Evolutionary conservation across 257 asterid genomes (phyloP).

Genomic region (Lavandula angustifolia): DNA sequence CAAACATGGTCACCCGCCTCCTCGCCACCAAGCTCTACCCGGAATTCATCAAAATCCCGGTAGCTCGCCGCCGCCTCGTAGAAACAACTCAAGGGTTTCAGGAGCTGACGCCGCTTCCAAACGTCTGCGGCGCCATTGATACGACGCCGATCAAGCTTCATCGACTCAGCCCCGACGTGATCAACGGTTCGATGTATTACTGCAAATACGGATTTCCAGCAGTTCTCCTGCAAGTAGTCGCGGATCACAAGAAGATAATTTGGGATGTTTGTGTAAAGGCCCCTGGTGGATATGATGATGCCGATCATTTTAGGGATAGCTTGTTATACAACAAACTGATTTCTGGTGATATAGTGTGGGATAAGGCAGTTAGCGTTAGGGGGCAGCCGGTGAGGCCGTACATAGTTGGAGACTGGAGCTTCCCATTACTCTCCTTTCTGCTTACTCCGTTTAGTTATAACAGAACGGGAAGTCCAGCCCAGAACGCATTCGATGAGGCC

Average conservation of each 20-base stretch:
- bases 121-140: conserved; percentile 91
- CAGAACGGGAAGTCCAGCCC: conserved; percentile 69
- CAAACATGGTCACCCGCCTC: conserved; percentile 93
- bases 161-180: conserved; percentile 49
- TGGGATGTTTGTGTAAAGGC: conserved; percentile 99
- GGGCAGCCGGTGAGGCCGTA: conserved; percentile 91
- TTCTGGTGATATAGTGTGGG: conserved; percentile 83
- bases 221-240: conserved; percentile 82
- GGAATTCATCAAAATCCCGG: conserved; percentile 84
- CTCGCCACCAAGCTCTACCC: conserved; percentile 96
- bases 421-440: conserved; percentile 80
- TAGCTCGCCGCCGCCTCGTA: conserved; percentile 65
- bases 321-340: conserved; percentile 74
- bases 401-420: conserved; percentile 88
- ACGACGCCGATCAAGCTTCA: conserved; percentile 75
- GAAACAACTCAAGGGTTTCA: conserved; percentile 92
- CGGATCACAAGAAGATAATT: conserved; percentile 84
- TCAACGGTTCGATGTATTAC: conserved; percentile 56
- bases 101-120: conserved; percentile 69
- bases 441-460: conserved; percentile 76
- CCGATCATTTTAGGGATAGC: conserved; percentile 91
- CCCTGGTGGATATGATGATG: conserved; percentile 88
- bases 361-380: conserved; percentile 67
- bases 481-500: conserved; percentile 87
- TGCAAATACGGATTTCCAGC: conserved; percentile 76